Evolutionary conservation across 2,329 filamentous ascomycete species (phyloP).

Genomic region (Rutstroemia sp.): DNA sequence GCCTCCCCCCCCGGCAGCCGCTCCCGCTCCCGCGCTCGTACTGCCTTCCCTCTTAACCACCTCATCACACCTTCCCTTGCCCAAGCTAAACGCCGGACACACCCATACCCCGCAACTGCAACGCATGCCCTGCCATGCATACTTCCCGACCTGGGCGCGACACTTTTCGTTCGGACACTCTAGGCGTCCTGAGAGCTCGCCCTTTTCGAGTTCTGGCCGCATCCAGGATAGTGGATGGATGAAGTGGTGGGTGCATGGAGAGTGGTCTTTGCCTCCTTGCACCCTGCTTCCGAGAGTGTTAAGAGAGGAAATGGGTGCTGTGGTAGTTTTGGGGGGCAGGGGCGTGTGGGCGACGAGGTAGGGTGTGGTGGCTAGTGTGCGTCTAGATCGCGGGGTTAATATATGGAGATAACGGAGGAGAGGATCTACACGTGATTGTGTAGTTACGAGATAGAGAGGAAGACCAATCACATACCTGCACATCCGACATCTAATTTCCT

Average conservation of each 20-base stretch:
- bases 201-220: slow-evolving; percentile 72
- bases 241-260: slow-evolving; percentile 76
- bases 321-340: slow-evolving; percentile 10
- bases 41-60: slow-evolving; percentile 15
- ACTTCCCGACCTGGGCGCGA: slow-evolving; percentile 77
- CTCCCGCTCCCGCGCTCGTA: slow-evolving; percentile 2
- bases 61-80: slow-evolving; percentile 77
- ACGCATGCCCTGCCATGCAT: slow-evolving; percentile 91
- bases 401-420: too few species aligned
- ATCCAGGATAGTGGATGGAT: slow-evolving; percentile 94
- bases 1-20: slow-evolving; percentile 23
- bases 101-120: slow-evolving; percentile 91
- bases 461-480: slow-evolving; percentile 51
- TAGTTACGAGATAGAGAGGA: not conserved
- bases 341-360: slow-evolving; percentile 48
- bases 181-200: slow-evolving; percentile 74
- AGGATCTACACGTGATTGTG: not conserved
- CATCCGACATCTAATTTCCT: slow-evolving; percentile 79
- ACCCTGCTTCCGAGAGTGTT: not conserved
- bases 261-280: slow-evolving; percentile 9
- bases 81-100: slow-evolving; percentile 80
- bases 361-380: slow-evolving; percentile 52
- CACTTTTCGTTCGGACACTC: slow-evolving; percentile 76
- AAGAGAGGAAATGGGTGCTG: slow-evolving; percentile 21
- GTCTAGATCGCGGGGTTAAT: slow-evolving; percentile 22